A percentile compares a stretch with the other conserved stretches of the same genome.
Evolutionary conservation across 1,139 yeast species (phyloP).

Genomic region (Geotrichum macrosporum): DNA sequence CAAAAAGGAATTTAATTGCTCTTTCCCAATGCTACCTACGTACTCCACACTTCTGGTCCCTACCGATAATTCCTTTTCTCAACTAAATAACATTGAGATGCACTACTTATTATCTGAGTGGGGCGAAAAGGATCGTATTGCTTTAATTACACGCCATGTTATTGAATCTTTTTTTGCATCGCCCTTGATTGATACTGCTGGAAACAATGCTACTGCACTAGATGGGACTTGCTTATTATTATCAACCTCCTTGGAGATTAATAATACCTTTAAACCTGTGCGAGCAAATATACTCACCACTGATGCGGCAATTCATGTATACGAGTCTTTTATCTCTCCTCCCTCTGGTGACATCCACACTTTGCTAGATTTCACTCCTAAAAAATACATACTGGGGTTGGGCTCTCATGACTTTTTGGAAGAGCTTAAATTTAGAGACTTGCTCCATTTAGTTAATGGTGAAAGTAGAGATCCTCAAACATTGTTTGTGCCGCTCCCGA

Average conservation of each 20-base stretch:
- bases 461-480: constrained; percentile 50
- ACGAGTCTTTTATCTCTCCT: constrained; percentile 37
- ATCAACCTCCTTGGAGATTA: constrained; percentile 25
- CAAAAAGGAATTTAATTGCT: constrained; percentile 28
- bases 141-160: constrained; percentile 40
- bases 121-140: constrained; percentile 40
- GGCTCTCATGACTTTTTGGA: constrained; percentile 63
- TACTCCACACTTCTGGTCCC: constrained; percentile 46
- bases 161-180: constrained; percentile 27
- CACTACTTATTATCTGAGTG: constrained; percentile 43
- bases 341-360: constrained; percentile 16
- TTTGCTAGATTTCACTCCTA: constrained; percentile 53
- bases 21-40: constrained; percentile 18
- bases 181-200: constrained; percentile 34
- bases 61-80: constrained; percentile 39
- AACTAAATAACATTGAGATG: constrained; percentile 45
- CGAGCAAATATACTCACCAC: constrained; percentile 47
- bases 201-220: constrained; percentile 21
- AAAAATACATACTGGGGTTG: constrained; percentile 68
- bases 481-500: constrained; percentile 46
- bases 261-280: constrained; percentile 34
- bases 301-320: constrained; percentile 62
- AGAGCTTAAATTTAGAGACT: constrained; percentile 62
- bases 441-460: constrained; percentile 53
- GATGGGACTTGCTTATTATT: constrained; percentile 31